A percentile compares a stretch with the other conserved stretches of the same genome.
Conservation (phyloP, 176 grass and related monocot species). For the Dendrocalamus sinicus region DNA sequence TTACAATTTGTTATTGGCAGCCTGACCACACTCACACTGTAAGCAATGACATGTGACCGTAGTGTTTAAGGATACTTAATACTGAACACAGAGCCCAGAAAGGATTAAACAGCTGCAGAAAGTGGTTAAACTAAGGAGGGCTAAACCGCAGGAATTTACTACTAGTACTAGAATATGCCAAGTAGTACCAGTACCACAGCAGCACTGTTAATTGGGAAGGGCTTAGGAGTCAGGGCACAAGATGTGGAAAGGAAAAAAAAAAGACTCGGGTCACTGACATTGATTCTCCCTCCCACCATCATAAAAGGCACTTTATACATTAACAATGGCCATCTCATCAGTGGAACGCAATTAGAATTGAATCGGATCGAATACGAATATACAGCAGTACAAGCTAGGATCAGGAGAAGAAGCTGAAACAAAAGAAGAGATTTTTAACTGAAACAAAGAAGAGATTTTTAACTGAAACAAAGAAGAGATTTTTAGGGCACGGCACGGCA, state of each 20-base stretch:
- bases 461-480: neutral
- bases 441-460: neutral
- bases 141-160: neutral
- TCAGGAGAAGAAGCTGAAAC: neutral
- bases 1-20: neutral
- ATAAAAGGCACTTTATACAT: neutral
- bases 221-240: neutral
- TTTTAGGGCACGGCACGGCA: neutral
- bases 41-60: neutral
- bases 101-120: neutral
- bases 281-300: neutral
- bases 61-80: neutral
- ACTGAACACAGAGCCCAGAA: neutral
- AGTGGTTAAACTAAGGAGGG: neutral
- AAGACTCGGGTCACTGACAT: neutral
- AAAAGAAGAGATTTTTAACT: neutral
- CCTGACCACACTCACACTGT: neutral
- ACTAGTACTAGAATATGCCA: neutral
- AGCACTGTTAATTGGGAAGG: neutral
- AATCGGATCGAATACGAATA: slow-evolving; percentile 1
- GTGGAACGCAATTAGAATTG: neutral
- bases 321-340: neutral
- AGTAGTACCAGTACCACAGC: neutral
- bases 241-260: neutral
- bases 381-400: neutral